Conservation (phyloP, 2,329 filamentous ascomycete species). For the Epichloe coenophiala region DNA sequence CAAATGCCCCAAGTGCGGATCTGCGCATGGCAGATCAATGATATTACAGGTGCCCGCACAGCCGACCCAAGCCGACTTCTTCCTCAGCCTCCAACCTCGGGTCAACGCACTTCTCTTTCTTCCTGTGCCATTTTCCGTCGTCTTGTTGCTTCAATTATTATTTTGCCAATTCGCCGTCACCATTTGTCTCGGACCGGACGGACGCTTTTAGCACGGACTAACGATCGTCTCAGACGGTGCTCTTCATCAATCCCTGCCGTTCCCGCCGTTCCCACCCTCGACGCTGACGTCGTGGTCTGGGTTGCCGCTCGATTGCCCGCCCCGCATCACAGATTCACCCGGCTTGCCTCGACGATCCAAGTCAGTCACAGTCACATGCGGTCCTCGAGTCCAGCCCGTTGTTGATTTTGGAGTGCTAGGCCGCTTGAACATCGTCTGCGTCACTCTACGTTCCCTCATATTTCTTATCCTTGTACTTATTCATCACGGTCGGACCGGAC, state of each 20-base stretch:
- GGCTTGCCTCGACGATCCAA: conserved; percentile 2
- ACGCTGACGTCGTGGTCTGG: conserved; percentile 1
- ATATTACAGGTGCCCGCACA: background rate
- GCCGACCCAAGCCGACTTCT: background rate
- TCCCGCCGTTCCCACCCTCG: background rate
- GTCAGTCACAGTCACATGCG: conserved; percentile 4
- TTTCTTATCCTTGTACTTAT: background rate
- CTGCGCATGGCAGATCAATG: no score
- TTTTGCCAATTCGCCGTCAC: background rate
- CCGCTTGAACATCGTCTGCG: background rate
- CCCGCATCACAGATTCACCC: background rate
- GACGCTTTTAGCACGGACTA: no score
- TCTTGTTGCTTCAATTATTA: background rate
- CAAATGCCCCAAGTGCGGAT: no score
- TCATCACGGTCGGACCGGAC: background rate
- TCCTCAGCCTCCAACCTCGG: background rate
- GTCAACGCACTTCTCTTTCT: background rate
- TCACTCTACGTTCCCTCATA: background rate
- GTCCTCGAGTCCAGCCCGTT: background rate
- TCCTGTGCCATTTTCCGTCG: background rate
- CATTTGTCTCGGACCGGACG: background rate
- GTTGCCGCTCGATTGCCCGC: background rate
- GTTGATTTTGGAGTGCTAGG: background rate
- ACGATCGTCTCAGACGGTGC: background rate
- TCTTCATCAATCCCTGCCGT: background rate